phyloP scores from a whole-genome alignment of 192 early-diverging fungal genomes.

The Podila clonocystis region DNA sequence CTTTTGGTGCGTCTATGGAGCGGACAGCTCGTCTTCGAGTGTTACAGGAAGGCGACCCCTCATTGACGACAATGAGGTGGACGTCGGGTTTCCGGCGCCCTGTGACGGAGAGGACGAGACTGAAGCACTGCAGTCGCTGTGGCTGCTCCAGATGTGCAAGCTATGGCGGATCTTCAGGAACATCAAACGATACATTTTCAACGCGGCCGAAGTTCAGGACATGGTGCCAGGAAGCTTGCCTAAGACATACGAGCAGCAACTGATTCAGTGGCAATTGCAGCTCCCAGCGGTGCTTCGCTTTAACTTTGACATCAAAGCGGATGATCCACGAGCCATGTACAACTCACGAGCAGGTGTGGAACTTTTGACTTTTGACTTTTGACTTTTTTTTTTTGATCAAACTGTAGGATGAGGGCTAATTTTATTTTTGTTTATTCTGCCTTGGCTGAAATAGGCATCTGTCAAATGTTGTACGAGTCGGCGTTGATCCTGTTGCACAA shows the following conservation, averaged over 20 bases:
- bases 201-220: constrained; percentile 35
- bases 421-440: background rate
- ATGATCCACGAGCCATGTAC: constrained; percentile 29
- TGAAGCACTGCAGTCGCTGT: constrained; percentile 18
- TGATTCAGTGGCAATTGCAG: constrained; percentile 49
- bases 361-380: too few relatives aligned
- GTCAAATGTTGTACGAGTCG: constrained; percentile 47
- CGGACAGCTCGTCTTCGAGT: constrained; percentile 30
- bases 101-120: constrained; percentile 20
- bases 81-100: constrained; percentile 15
- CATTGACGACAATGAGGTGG: constrained; percentile 45
- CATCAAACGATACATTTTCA: constrained; percentile 48
- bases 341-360: constrained; percentile 46
- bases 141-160: constrained; percentile 24
- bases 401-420: too few relatives aligned
- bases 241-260: constrained; percentile 43
- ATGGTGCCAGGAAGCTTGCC: constrained; percentile 47
- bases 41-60: constrained; percentile 43
- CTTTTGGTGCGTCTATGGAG: constrained; percentile 48
- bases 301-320: constrained; percentile 36
- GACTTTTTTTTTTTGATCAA: too few relatives aligned
- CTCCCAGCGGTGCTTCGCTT: constrained; percentile 32
- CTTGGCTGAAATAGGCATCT: constrained; percentile 16
- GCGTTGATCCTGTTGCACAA: constrained; percentile 44
- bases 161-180: constrained; percentile 47